These are phyloP conservation scores for Volvox africanus DNA, from an alignment of 139 green algal species.

Conservation along the genomic window DNA sequence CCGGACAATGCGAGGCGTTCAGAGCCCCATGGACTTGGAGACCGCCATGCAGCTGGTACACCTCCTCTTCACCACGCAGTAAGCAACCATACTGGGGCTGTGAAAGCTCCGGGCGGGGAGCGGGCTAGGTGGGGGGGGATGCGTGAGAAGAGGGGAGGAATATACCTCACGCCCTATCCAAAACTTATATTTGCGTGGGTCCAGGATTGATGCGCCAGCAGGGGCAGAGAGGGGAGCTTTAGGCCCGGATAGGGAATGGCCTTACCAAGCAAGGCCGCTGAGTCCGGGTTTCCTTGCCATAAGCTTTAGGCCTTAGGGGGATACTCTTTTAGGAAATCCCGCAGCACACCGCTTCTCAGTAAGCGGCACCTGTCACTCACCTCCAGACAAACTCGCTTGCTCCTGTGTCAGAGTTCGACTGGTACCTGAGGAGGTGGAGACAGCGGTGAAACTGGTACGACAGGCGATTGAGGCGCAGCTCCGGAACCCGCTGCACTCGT, in stretches of 20 bases:
- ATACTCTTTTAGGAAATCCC: too few relatives aligned
- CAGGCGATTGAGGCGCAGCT: conserved; percentile 69
- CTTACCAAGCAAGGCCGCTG: too few relatives aligned
- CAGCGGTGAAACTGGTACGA: conserved; percentile 48
- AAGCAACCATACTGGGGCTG: neutral
- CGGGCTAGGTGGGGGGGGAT: neutral
- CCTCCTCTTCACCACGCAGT: conserved; percentile 76
- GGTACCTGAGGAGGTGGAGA: conserved; percentile 55
- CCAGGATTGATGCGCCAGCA: too few relatives aligned
- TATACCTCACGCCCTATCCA: too few relatives aligned
- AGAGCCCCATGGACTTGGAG: conserved; percentile 82
- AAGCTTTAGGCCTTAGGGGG: too few relatives aligned
- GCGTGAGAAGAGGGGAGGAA: neutral
- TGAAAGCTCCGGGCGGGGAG: neutral
- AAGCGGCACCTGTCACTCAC: too few relatives aligned
- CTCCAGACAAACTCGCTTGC: too few relatives aligned
- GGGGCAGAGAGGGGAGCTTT: too few relatives aligned
- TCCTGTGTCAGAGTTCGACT: conserved; percentile 53
- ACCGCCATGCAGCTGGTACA: conserved; percentile 85
- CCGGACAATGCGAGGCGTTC: conserved; percentile 74
- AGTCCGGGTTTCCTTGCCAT: too few relatives aligned
- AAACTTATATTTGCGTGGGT: too few relatives aligned
- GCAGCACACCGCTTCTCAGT: too few relatives aligned
- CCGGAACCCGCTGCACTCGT: conserved; percentile 75
- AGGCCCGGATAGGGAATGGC: too few relatives aligned